Percentiles rank a stretch among this genome's conserved stretches.
Evolutionary conservation across 1,284 basidiomycete species (phyloP).

Genomic region (Pseudozyma hubeiensis): DNA sequence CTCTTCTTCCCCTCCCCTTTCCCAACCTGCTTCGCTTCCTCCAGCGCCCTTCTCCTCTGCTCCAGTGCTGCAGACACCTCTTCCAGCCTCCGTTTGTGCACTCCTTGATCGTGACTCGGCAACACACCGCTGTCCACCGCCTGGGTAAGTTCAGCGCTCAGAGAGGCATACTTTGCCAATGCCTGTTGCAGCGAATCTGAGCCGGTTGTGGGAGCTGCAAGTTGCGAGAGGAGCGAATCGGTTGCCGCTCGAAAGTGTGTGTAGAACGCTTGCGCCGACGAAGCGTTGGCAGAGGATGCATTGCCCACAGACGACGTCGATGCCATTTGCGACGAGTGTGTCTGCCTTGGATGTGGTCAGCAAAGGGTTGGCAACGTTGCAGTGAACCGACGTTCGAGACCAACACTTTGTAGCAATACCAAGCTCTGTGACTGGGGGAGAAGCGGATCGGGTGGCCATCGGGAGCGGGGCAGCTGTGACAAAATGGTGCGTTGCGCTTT

Average conservation of each 20-base stretch:
- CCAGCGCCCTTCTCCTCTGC: constrained; percentile 9
- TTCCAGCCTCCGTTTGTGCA: constrained; percentile 31
- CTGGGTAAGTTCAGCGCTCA: constrained; percentile 24
- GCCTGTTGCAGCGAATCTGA: constrained; percentile 19
- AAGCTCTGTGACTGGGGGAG: too few species aligned
- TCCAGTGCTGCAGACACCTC: constrained; percentile 10
- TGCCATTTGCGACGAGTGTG: constrained; percentile 16
- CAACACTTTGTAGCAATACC: too few species aligned
- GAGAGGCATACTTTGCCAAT: constrained; percentile 19
- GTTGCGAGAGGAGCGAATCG: constrained; percentile 6
- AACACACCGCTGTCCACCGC: constrained; percentile 35
- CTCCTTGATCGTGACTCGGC: constrained; percentile 37
- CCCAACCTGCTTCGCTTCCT: background rate
- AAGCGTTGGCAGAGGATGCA: constrained; percentile 24
- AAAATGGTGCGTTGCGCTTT: too few species aligned
- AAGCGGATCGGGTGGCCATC: too few species aligned
- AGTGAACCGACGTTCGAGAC: background rate
- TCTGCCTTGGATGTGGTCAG: background rate
- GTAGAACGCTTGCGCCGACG: constrained; percentile 36
- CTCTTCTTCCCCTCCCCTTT: background rate
- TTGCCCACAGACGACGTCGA: constrained; percentile 35
- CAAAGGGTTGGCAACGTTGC: background rate
- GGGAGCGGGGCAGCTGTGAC: too few species aligned
- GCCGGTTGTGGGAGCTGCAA: background rate
- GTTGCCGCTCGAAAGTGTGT: constrained; percentile 18